phyloP scores from a whole-genome alignment of 768 basidiomycete genomes.

The Leccinum barrowsii region DNA sequence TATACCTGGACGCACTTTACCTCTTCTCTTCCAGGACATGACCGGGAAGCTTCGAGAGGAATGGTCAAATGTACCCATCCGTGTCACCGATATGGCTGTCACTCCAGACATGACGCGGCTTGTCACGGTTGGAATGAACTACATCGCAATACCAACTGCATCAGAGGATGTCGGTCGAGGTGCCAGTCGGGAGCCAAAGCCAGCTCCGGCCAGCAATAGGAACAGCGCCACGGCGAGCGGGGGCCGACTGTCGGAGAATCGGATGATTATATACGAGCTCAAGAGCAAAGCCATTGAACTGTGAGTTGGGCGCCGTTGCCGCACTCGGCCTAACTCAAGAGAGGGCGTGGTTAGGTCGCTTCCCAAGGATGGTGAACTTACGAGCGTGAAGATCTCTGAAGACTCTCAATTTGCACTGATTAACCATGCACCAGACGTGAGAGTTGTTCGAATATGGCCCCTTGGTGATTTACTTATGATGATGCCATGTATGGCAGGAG shows the following conservation, averaged over 20 bases:
- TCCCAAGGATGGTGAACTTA: conserved; percentile 73
- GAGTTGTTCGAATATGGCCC: conserved; percentile 23
- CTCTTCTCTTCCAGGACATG: conserved; percentile 49
- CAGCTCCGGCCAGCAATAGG: conserved; percentile 31
- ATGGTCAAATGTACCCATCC: conserved; percentile 70
- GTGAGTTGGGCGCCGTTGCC: conserved; percentile 43
- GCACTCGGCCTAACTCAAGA: conserved; percentile 6
- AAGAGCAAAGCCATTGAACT: conserved; percentile 60
- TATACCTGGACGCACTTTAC: conserved; percentile 4
- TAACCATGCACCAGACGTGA: conserved; percentile 83
- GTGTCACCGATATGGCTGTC: conserved; percentile 82
- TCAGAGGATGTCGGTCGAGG: conserved; percentile 21
- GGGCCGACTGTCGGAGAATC: conserved; percentile 44
- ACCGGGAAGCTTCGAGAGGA: conserved; percentile 69
- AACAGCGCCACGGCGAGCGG: conserved; percentile 34
- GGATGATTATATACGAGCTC: conserved; percentile 77
- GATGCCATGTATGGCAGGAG: conserved; percentile 51
- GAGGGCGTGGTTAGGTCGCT: conserved; percentile 45
- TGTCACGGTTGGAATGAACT: conserved; percentile 78
- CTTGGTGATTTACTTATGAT: conserved; percentile 5
- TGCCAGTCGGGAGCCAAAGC: conserved; percentile 34
- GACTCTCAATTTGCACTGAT: conserved; percentile 87
- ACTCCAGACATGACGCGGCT: conserved; percentile 82
- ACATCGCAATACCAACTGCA: conserved; percentile 26
- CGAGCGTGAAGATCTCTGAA: conserved; percentile 80